Evolutionary conservation across 805 yeast species (phyloP), one percentile per base, ranked within the genome.

Genomic region (Alloascoidea africana): DNA sequence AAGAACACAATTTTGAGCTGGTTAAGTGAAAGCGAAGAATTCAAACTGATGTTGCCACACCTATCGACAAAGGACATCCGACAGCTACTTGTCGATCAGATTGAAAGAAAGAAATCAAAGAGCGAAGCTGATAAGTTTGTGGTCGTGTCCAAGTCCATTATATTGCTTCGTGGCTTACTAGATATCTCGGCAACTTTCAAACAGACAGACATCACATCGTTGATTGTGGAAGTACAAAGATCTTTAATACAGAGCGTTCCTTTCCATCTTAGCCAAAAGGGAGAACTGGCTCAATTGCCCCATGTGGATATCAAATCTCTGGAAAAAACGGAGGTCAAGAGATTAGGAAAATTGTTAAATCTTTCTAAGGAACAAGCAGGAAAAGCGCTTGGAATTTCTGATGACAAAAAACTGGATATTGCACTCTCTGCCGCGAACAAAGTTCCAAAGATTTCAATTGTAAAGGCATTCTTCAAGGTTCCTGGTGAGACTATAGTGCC

Each of bases 121-220:
- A 58, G 60, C 18, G 68, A 66, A 42, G 41, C 40, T 1, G 59
- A 65, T 17, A 72, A 71, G 50, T 63, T 76, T 35, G 63, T 68
- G 42, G 60, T 81, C 17, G 75, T 82, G 4, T 60, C 83, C 1
- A 63, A 70, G 35, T 65, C 81, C 19, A 85, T 87, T 23, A 64
- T 66, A 14, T 61, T 89, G 45, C 59, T 89, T 27, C 59, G 64
- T 23, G 93, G 87, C 0, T 65, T 85, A 46, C 62, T 86, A 41
- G 95, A 84, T 46, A 78, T 91, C 49, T 82, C 94, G 8, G 64
- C 84, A 14, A 72, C 70, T 27, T 87, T 89, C 61, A 78, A 89
- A 62, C 70, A 73, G 42, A 63, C 73, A 16, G 89, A 78, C 15
- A 62, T 84, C 38, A 65, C 84, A 23, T 46, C 64, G 27, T 63